Evolutionary conservation across 345 rosid species (phyloP), one percentile per base, ranked within the genome.

Genomic region (Eucalyptus pauciflora): DNA sequence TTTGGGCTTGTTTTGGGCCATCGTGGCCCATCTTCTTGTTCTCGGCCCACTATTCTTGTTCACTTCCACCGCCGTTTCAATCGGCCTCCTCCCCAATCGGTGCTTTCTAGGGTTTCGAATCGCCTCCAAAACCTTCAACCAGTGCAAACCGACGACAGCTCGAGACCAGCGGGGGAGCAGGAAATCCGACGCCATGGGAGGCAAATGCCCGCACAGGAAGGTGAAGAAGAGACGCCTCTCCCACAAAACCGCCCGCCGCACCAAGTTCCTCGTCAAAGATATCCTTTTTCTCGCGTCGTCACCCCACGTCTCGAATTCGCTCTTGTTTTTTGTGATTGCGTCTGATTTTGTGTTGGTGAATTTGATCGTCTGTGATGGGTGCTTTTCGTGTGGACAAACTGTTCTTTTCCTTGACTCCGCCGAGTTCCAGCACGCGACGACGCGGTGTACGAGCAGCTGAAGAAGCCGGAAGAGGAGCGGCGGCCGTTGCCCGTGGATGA

Each of bases 221-320:
- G 98, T 97, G 88, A 98, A 97, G 97, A 98, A 95, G 97, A 93
- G 99, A 93, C 93, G 99, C 88, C 94, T 91, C 92, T 96, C 99
- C 86, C 99, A 97, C 94, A 97, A 97, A 91, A 92, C 98, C 22
- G 98, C 98, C 88, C 97, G 99, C 31, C 96, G 96, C 50, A 87
- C 96, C 91, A 98, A 97, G 90, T 97, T 98, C 91, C 94, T 93
- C 88, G 90, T 93, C 49, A 98, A 97, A 95, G 97, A 95, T 95
- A 94, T 95, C 97, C 97, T 95, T 92, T 89, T 88, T 90, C 25
- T 48, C 24, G 58, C 58, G 25, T 18, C 24, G 4, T 52, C 58
- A 2, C 83, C 83, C 27, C 48, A 1, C 6, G 69, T 8, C 8
- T 76, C 83, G 83, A 76, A 52, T 67, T 13, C 43, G 46, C 43